Evolutionary conservation across 805 yeast genomes (phyloP).

Genomic region (Suhomyces emberorum): DNA sequence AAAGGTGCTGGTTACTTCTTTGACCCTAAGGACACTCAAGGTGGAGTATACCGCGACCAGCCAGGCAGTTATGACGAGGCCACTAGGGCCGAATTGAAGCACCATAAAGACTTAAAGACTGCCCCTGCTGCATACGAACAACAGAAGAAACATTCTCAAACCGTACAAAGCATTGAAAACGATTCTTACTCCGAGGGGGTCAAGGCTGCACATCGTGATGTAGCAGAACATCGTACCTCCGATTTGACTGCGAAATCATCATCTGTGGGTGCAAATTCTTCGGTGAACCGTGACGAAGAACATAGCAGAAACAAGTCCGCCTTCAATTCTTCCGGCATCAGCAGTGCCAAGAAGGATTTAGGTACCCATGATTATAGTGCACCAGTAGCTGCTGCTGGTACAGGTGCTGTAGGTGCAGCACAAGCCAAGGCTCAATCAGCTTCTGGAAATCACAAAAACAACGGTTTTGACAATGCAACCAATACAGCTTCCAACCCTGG

Average conservation of each 20-base stretch:
- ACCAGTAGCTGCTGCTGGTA: constrained; percentile 13
- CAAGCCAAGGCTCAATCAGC: constrained; percentile 7
- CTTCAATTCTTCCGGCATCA: constrained; percentile 27
- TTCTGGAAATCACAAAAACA: constrained; percentile 5
- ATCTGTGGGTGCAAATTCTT: neutral
- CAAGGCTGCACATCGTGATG: constrained; percentile 13
- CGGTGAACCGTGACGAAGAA: constrained; percentile 21
- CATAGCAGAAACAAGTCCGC: constrained; percentile 31
- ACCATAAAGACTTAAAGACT: constrained; percentile 19
- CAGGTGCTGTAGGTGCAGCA: constrained; percentile 14
- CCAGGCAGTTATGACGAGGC: constrained; percentile 18
- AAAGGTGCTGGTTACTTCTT: constrained; percentile 32
- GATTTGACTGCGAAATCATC: constrained; percentile 1
- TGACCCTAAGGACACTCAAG: constrained; percentile 37
- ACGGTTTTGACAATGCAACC: constrained; percentile 6
- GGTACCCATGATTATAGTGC: too few relatives aligned
- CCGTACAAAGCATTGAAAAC: constrained; percentile 6
- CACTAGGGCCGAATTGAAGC: constrained; percentile 19
- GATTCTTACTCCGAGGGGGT: constrained; percentile 13
- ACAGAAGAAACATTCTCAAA: constrained; percentile 10
- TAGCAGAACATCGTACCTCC: neutral
- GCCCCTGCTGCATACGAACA: constrained; percentile 19
- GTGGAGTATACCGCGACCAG: constrained; percentile 21
- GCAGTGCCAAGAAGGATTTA: constrained; percentile 14
- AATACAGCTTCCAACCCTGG: constrained; percentile 1